Percentiles rank a stretch among this genome's conserved stretches.
Conservation (phyloP, 2,329 filamentous ascomycete genomes). For the Chaetomium olivaceum region DNA sequence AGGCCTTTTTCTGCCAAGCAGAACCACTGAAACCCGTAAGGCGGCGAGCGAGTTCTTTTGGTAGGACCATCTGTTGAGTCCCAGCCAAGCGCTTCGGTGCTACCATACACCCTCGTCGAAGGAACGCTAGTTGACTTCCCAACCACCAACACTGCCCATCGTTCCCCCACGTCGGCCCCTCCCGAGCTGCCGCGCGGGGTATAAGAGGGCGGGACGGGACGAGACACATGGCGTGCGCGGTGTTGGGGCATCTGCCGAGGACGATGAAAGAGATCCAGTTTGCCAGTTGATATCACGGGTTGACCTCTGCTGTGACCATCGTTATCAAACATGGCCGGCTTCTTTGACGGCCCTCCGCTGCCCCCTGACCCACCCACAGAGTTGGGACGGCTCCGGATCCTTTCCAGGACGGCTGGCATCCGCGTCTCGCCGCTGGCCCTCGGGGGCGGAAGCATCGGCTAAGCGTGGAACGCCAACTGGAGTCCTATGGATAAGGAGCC, state of each 20-base stretch:
- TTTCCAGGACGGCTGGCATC: slow-evolving; percentile 51
- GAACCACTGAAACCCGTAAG: too few species aligned
- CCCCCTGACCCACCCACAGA: slow-evolving; percentile 41
- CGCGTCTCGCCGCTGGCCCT: slow-evolving; percentile 55
- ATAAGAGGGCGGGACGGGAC: neutral
- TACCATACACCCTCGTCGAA: neutral
- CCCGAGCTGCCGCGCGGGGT: neutral
- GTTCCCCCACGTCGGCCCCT: neutral
- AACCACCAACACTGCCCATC: neutral
- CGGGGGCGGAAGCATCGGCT: slow-evolving; percentile 50
- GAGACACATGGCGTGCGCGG: neutral
- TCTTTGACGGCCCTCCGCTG: neutral
- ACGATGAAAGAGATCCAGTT: neutral
- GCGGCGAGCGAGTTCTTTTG: too few species aligned
- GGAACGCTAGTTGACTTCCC: neutral
- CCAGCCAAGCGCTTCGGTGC: neutral
- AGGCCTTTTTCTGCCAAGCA: too few species aligned
- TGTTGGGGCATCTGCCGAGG: neutral
- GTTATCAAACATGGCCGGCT: slow-evolving; percentile 1
- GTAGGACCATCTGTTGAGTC: too few species aligned
- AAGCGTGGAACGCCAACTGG: slow-evolving; percentile 31
- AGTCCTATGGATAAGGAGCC: slow-evolving; percentile 33
- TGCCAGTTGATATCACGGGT: neutral
- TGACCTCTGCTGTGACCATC: neutral
- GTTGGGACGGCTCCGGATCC: slow-evolving; percentile 54